phyloP scores from a whole-genome alignment of 1,284 basidiomycete genomes.

The Puccinia brachypodii region DNA sequence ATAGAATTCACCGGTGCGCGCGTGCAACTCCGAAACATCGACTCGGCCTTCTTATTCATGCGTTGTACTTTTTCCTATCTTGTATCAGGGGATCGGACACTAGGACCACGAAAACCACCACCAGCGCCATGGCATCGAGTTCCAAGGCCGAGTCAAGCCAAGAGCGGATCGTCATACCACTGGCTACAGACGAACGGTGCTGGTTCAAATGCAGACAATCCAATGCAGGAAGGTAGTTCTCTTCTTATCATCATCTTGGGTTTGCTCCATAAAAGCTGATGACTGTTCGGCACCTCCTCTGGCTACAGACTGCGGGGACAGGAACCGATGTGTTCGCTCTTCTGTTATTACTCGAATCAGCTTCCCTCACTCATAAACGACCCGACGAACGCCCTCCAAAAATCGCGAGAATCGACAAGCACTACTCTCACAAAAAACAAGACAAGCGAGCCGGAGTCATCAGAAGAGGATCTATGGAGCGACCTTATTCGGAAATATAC shows the following conservation, averaged over 20 bases:
- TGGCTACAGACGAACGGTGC: constrained; percentile 27
- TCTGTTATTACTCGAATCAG: constrained; percentile 42
- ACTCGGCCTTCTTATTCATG: too few relatives aligned
- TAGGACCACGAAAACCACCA: too few relatives aligned
- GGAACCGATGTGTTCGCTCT: constrained; percentile 23
- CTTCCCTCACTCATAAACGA: constrained; percentile 10
- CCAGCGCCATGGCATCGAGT: background rate
- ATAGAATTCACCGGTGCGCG: background rate
- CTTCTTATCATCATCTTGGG: background rate
- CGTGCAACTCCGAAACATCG: too few relatives aligned
- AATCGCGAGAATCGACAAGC: background rate
- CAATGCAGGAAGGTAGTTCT: constrained; percentile 37
- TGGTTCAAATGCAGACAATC: constrained; percentile 41
- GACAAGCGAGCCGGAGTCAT: background rate
- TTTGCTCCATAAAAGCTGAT: background rate
- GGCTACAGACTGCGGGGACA: constrained; percentile 10
- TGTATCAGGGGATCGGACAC: too few relatives aligned
- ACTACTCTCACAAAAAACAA: background rate
- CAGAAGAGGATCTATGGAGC: constrained; percentile 6
- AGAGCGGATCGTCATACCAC: constrained; percentile 27
- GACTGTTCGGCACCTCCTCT: background rate
- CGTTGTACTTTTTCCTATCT: too few relatives aligned
- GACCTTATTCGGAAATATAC: constrained; percentile 25
- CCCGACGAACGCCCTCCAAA: background rate
- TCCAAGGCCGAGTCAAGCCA: background rate